phyloP scores from a whole-genome alignment of 768 basidiomycete species.

The Mycena alexandri region DNA sequence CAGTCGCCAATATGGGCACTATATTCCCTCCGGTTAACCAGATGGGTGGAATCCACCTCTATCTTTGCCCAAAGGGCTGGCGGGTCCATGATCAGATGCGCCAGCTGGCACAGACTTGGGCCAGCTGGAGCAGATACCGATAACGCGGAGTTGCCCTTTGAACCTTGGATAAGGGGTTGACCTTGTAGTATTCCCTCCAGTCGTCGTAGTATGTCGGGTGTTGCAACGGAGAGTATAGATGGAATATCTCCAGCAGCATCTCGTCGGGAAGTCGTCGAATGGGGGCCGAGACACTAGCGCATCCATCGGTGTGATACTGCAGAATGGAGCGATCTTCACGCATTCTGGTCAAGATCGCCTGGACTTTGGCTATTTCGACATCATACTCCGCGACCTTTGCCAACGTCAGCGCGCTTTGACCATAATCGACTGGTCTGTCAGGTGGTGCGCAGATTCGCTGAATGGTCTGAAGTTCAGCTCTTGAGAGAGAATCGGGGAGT shows the following conservation, averaged over 20 bases:
- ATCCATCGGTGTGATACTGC: slow-evolving; percentile 7
- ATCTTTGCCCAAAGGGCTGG: slow-evolving; percentile 3
- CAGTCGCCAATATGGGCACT: too few species aligned
- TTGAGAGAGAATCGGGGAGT: neutral
- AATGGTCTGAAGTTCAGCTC: neutral
- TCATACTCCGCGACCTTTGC: slow-evolving; percentile 3
- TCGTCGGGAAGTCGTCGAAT: slow-evolving; percentile 11
- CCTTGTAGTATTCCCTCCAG: neutral
- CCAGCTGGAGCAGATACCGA: neutral
- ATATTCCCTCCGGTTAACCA: neutral
- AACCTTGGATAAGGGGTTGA: too few species aligned
- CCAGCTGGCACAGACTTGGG: slow-evolving; percentile 4
- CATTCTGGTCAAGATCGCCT: slow-evolving; percentile 2
- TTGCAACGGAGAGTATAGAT: neutral
- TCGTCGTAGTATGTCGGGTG: neutral
- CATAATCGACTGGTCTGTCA: neutral
- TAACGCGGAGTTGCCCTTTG: too few species aligned
- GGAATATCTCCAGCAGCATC: slow-evolving; percentile 12
- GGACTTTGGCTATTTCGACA: slow-evolving; percentile 8
- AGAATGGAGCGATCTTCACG: slow-evolving; percentile 4
- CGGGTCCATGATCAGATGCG: neutral
- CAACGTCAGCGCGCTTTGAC: neutral
- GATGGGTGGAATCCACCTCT: neutral
- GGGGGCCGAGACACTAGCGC: slow-evolving; percentile 9
- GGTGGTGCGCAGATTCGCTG: neutral